Base-by-base conservation (phyloP, 179 eudicot genomes). In the Pouteria campechiana region DNA sequence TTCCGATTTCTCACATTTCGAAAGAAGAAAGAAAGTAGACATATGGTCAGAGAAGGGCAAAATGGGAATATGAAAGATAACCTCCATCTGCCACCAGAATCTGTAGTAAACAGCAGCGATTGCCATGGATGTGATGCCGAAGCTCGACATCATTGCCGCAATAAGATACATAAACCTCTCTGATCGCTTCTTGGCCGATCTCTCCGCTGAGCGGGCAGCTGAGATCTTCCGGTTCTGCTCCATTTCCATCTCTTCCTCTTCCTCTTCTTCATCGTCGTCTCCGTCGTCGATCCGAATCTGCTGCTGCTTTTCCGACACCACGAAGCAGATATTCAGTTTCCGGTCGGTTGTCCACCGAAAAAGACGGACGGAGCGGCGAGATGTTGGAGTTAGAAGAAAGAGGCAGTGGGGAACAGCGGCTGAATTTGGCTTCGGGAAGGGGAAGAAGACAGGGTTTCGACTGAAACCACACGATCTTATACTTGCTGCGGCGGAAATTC, bases 51-150 rank as follows among this genome's bases (percentile, higher is more conserved):
- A 25, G 10, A 17, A 49, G 7, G 23, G 14, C 1, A 18, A 11
- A 3, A 25, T 5, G 28, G 2, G 18, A 27, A 33, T 43, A 10
- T 4, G 29, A 16, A 35, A 33, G 8, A 5, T 32, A 66, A 85
- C 95, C 89, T 90, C 80, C 82, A 87, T 68, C 69, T 82, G 95
- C 94, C 94, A 90, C 10, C 70, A 46, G 31, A 90, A 90, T 0
- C 98, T 69, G 46, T 72, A 90, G 42, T 90, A 86, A 48, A 90
- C 98, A 24, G 96, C 76, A 68, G 79, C 31, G 28, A 86, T 44
- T 21, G 98, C 96, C 90, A 90, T 61, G 13, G 90, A 81, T 18
- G 90, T 86, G 15, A 86, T 68, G 13, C 96, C 98, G 0, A 90
- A 60, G 19, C 73, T 90, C 7, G 94, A 90, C 94, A 90, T 70